Evolutionary conservation across 441 rosid species (phyloP), one percentile per base, ranked within the genome.

Genomic region (Corymbia calophylla): DNA sequence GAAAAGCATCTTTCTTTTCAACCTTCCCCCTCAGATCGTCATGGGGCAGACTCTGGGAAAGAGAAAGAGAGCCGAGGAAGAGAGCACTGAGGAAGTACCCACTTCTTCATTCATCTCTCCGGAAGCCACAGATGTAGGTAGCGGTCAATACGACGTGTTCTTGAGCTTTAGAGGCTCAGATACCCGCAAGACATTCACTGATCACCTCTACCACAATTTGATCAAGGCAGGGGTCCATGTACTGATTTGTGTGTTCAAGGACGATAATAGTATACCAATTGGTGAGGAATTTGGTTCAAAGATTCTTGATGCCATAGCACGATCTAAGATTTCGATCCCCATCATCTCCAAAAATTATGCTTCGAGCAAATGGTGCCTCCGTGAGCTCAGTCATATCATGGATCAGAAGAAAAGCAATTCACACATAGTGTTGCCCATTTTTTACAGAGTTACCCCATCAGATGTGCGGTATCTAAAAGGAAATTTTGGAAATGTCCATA

Each of bases 341-440:
- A 8, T 21, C 0, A 55, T 55, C 27, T 55, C 60, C 0, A 0
- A 55, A 55, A 55, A 55, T 55, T 55, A 55, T 8, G 60, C 60
- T 21, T 21, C 60, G 1, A 55, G 27, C 27, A 55, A 55, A 55
- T 55, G 60, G 60, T 55, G 60, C 60, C 58, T 55, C 0, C 11
- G 2, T 1, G 58, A 55, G 25, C 58, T 55, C 1, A 8, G 19
- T 55, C 58, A 8, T 0, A 55, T 55, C 10, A 55, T 55, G 58
- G 58, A 55, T 0, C 2, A 0, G 0, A 0, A 0, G 10, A 55
- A 55, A 5, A 55, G 25, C 0, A 0, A 0, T 0, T 55, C 58
- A 8, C 58, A 8, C 58, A 18, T 3, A 18, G 58, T 54, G 0
- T 54, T 54, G 0, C 58, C 58, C 2, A 54, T 54, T 0, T 54